phyloP scores from a whole-genome alignment of 176 grass and related monocot genomes.

The Oryza meyeriana region DNA sequence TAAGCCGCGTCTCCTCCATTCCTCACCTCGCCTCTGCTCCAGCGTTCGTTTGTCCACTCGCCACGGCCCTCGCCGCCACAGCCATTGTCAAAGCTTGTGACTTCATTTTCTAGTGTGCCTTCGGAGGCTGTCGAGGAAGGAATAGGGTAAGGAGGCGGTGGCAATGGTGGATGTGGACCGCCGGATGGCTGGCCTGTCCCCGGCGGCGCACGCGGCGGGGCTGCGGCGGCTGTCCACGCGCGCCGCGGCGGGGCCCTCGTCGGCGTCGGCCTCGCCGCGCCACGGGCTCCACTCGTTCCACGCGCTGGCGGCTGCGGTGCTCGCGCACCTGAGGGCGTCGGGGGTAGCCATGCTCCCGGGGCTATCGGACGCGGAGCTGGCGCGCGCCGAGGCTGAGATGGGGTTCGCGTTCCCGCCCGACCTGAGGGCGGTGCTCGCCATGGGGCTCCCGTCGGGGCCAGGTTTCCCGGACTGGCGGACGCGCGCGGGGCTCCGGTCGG shows the following conservation, averaged over 20 bases:
- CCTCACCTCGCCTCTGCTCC: background rate
- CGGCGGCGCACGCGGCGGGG: conserved; percentile 62
- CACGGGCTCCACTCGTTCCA: conserved; percentile 73
- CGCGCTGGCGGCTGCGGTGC: conserved; percentile 41
- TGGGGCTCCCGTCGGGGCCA: conserved; percentile 53
- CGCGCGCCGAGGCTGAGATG: conserved; percentile 69
- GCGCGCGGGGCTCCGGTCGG: conserved; percentile 25
- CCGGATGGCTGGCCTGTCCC: conserved; percentile 47
- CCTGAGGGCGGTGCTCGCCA: conserved; percentile 74
- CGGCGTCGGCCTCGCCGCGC: conserved; percentile 51
- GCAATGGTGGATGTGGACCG: conserved; percentile 83
- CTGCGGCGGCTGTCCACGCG: conserved; percentile 81
- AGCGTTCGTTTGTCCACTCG: background rate
- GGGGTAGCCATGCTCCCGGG: conserved; percentile 55
- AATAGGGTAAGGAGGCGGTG: background rate
- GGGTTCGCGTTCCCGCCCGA: conserved; percentile 88
- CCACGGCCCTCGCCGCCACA: background rate
- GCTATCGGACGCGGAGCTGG: conserved; percentile 62
- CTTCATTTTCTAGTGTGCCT: too few species aligned
- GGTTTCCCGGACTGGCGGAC: conserved; percentile 87
- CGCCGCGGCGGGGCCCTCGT: conserved; percentile 51
- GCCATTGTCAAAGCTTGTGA: background rate
- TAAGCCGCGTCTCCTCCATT: background rate
- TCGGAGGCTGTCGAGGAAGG: too few species aligned
- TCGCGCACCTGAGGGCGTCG: conserved; percentile 57